Evolutionary conservation across 805 yeast genomes (phyloP).

Genomic region (Zygoascus biomembranicola): DNA sequence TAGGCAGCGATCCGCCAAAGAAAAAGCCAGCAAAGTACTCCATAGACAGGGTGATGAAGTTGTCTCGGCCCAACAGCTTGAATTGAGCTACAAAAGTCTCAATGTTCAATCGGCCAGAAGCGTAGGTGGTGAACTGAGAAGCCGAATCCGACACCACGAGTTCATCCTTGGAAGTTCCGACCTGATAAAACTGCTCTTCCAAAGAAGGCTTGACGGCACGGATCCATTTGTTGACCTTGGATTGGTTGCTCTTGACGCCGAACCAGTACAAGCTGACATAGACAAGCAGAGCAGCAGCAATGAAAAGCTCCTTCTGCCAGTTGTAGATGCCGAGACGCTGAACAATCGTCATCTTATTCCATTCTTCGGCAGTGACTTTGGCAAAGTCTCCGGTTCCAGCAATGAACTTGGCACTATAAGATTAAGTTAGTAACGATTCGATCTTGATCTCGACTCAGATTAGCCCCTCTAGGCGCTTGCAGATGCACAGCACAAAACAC

Average conservation of each 20-base stretch:
- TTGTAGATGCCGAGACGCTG: constrained; percentile 55
- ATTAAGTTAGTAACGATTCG: not conserved
- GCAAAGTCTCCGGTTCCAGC: not conserved
- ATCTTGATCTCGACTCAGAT: not conserved
- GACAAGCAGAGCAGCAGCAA: constrained; percentile 41
- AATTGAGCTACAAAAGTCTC: constrained; percentile 53
- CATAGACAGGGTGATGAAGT: constrained; percentile 54
- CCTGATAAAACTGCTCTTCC: constrained; percentile 65
- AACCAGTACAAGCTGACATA: constrained; percentile 44
- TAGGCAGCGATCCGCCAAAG: constrained; percentile 34
- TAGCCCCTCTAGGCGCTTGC: not conserved
- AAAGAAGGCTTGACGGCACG: constrained; percentile 44
- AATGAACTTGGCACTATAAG: not conserved
- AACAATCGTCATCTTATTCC: constrained; percentile 47
- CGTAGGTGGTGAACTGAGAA: constrained; percentile 59
- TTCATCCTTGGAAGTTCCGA: constrained; percentile 37
- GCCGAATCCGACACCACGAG: constrained; percentile 50
- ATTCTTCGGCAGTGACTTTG: constrained; percentile 33
- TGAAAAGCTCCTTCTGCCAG: constrained; percentile 68
- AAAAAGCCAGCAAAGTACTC: constrained; percentile 55
- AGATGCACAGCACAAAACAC: not conserved
- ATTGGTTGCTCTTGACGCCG: constrained; percentile 55
- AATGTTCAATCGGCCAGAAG: constrained; percentile 81
- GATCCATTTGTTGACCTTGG: constrained; percentile 47
- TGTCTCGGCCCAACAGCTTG: constrained; percentile 71